Base-by-base conservation (phyloP, 176 grass and related monocot species). In the Chloris gayana region DNA sequence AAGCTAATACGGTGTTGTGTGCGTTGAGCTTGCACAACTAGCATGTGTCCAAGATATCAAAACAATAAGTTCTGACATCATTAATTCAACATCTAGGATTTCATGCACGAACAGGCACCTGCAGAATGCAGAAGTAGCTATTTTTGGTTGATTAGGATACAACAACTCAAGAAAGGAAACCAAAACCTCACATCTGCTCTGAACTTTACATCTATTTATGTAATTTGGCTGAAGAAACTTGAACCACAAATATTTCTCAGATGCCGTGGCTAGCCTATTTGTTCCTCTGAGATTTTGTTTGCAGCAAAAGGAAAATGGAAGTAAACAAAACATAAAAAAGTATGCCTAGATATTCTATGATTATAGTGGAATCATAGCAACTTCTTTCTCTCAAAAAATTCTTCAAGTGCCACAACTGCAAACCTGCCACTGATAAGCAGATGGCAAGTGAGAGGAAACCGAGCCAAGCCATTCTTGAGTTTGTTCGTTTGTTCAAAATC, bases 351-450 rank as follows among this genome's bases (percentile, higher is more conserved):
- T 61, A n/a, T 21, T 70, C 18, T 27, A 47, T n/a, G 0, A 26
- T 35, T 38, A 47, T 42, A 29, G 2, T 80, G 79, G 49, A 58
- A 85, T 78, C 81, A 93, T 37, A 89, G 63, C 18, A 97, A 46
- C 78, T 93, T 97, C 86, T 93, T 91, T 78, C 86, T 93, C 86
- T 97, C 86, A 37, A 97, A 97, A 93, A 97, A 51, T 83, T 93
- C 61, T 93, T 97, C 50, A 97, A 70, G 75, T 97, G 64, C 94
- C 94, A 93, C 19, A 92, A 70, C 61, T 97, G 93, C 64, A 97
- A 69, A 39, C 90, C 88, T 5, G 87, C 86, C 47, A 97, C 93
- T 30, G 90, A 97, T 10, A 89, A 54, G 62, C 91, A 91, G 69
- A 97, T 83, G 67, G 61, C 47, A 3, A 97, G 83, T 65, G 93